Evolutionary conservation across 257 asterid genomes (phyloP).

Genomic region (Euphrasia confusa): DNA sequence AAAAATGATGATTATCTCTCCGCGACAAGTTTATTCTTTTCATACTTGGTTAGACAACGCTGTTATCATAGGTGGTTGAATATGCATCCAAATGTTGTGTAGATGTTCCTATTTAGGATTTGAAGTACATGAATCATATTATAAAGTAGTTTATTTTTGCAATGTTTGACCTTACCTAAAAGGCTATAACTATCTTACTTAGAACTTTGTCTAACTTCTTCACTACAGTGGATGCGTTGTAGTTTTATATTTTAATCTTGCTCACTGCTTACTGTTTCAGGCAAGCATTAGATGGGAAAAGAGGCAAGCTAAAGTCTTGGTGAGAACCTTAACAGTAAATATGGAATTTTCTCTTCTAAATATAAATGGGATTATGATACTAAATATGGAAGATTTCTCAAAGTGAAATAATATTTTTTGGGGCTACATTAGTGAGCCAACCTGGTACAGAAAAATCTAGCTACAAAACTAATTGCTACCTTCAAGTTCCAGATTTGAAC

Average conservation of each 20-base stretch:
- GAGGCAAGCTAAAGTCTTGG: conserved; percentile 85
- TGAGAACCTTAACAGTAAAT: conserved; percentile 29
- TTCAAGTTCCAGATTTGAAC: too few species aligned
- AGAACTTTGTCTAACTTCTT: not conserved
- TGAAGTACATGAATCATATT: not conserved
- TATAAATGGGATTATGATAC: conserved; percentile 1
- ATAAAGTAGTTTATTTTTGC: not conserved
- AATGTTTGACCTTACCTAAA: not conserved
- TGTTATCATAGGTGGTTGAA: too few species aligned
- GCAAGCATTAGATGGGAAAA: conserved; percentile 83
- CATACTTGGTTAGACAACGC: too few species aligned
- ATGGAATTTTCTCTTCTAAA: conserved; percentile 1
- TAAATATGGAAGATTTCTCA: not conserved
- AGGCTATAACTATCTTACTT: not conserved
- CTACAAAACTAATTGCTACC: not conserved
- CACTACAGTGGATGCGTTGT: conserved; percentile 1
- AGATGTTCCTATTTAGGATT: not conserved
- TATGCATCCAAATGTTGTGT: not conserved
- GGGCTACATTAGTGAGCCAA: not conserved
- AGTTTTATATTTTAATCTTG: not conserved
- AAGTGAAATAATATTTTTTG: not conserved
- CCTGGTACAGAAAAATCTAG: not conserved
- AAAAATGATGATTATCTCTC: too few species aligned
- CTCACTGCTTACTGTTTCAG: conserved; percentile 40
- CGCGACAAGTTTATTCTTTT: too few species aligned